Evolutionary conservation across 495 filamentous ascomycete species (phyloP), one percentile per base, ranked within the genome.

Genomic region (Penicillium paradoxum): DNA sequence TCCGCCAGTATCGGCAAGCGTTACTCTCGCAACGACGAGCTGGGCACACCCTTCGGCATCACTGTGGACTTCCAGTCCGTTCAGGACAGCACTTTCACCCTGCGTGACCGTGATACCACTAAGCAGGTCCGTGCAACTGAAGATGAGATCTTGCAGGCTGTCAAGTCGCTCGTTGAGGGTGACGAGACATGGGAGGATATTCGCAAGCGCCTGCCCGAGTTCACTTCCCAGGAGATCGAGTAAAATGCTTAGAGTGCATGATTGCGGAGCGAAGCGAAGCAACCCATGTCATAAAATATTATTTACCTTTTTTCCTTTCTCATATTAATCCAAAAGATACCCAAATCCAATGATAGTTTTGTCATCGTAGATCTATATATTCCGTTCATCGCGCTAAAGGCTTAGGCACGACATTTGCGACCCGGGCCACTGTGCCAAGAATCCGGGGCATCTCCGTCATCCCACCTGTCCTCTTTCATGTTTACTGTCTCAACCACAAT

Each of bases 1-100:
- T 79, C 78, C 29, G 84, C 83, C 58, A 82, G 77, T 54, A 89
- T 88, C 53, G 85, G 85, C 56, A 88, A 85, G 68, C 80, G 84
- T 36, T 81, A 85, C 67, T 70, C 82, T 29, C 73, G 82, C 56
- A 84, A 87, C 63, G 81, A 85, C 67, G 82, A 89, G 71, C 73
- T 87, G 50, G 81, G 83, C 27, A 83, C 82, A 41, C 80, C 83
- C 32, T 76, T 87, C 42, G 80, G 83, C 55, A 77, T 85, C 62
- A 86, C 82, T n/a, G 74, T 85, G 32, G 81, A 86, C 63, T 89
- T 87, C 68, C 80, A 88, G 73, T 82, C 82, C 27, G 72, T 87
- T 45, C 79, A 83, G 65, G 84, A 87, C 61, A 78, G 77, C 55
- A 79, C 79, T 4, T 76, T 86, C 63, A 88, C 85, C n/a, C 73